Percentiles rank a stretch among this genome's conserved stretches.
Evolutionary conservation across 2,329 filamentous ascomycete species (phyloP).

Genomic region (Aureobasidium leucospermi): DNA sequence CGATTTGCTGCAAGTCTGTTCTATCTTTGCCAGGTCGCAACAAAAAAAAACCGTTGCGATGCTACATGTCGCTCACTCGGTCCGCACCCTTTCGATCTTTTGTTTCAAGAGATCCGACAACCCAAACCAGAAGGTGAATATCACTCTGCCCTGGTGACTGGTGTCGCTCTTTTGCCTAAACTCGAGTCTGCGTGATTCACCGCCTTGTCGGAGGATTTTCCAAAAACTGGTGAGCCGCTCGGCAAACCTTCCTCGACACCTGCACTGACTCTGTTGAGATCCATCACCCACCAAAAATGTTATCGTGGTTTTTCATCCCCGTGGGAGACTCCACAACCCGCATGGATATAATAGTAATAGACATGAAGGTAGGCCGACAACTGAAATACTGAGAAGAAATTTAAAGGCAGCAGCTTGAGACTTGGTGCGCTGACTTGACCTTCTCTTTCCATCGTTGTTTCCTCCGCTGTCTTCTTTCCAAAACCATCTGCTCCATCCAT

Average conservation of each 20-base stretch:
- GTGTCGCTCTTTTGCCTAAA: neutral
- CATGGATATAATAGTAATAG: neutral
- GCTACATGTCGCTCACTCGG: neutral
- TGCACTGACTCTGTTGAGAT: slow-evolving; percentile 4
- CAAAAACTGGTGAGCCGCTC: neutral
- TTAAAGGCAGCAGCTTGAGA: neutral
- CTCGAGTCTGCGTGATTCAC: neutral
- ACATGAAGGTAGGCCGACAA: slow-evolving; percentile 1
- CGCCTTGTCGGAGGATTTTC: neutral
- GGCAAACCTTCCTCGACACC: neutral
- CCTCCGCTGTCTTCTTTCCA: no score
- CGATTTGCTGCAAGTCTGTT: neutral
- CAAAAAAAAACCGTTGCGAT: neutral
- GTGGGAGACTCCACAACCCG: neutral
- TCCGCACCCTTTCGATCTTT: neutral
- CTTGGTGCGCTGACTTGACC: neutral
- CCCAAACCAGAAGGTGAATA: neutral
- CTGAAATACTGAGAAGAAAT: neutral
- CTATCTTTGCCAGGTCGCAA: neutral
- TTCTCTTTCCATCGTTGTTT: neutral
- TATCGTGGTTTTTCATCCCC: neutral
- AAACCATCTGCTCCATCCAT: neutral
- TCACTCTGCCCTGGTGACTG: neutral
- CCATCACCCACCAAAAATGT: neutral
- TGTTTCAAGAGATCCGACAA: neutral